These are phyloP conservation scores for Beverwykella pulmonaria DNA, from an alignment of 495 filamentous ascomycete species.

Conservation along the genomic window DNA sequence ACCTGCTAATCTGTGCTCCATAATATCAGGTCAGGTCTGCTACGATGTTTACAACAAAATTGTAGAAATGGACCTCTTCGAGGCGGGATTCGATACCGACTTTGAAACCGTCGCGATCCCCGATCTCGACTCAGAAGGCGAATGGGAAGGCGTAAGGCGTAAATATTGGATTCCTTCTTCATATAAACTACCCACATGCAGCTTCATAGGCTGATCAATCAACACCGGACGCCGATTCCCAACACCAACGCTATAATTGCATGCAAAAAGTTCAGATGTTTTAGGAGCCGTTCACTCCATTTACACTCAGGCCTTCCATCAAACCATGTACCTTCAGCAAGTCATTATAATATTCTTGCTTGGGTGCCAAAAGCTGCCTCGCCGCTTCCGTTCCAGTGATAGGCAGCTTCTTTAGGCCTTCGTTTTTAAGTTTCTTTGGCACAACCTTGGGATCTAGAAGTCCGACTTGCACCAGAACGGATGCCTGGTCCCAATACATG, in stretches of 20 bases:
- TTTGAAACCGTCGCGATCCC: slow-evolving; percentile 82
- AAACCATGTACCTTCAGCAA: slow-evolving; percentile 26
- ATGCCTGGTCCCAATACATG: slow-evolving; percentile 49
- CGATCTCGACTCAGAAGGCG: slow-evolving; percentile 55
- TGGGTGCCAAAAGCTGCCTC: slow-evolving; percentile 39
- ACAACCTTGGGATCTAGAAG: slow-evolving; percentile 46
- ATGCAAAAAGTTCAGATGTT: neutral
- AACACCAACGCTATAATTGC: slow-evolving; percentile 19
- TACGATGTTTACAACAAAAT: slow-evolving; percentile 63
- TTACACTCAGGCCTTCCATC: slow-evolving; percentile 22
- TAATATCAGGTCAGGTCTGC: neutral
- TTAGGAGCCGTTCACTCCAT: slow-evolving; percentile 17
- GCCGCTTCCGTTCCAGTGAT: slow-evolving; percentile 40
- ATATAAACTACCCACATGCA: slow-evolving; percentile 67
- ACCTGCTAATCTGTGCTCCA: no score
- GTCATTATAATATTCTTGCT: slow-evolving; percentile 28
- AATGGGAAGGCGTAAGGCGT: slow-evolving; percentile 84
- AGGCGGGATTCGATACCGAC: slow-evolving; percentile 86
- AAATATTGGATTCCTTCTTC: slow-evolving; percentile 84
- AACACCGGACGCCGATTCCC: neutral
- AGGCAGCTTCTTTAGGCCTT: slow-evolving; percentile 44
- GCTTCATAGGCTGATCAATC: slow-evolving; percentile 41
- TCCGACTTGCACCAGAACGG: slow-evolving; percentile 45
- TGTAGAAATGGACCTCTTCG: slow-evolving; percentile 85
- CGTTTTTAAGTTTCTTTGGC: slow-evolving; percentile 38